phyloP scores from a whole-genome alignment of 2,329 filamentous ascomycete species.

The Botrytis aclada region DNA sequence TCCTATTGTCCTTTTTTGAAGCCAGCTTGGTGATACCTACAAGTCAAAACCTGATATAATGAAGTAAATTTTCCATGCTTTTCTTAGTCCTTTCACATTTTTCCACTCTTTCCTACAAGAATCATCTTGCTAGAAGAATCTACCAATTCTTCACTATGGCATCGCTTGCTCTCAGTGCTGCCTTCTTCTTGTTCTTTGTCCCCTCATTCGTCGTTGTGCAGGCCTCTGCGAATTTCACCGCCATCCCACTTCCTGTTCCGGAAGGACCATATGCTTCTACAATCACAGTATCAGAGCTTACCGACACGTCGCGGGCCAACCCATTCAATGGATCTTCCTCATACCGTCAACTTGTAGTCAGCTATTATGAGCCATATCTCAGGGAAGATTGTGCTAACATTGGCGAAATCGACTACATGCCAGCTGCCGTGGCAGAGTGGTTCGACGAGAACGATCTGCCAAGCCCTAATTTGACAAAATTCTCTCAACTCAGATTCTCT shows the following conservation, averaged over 20 bases:
- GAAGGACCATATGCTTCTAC: neutral
- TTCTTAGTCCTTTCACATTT: neutral
- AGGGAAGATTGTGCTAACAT: neutral
- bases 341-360: neutral
- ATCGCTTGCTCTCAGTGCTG: neutral
- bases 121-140: neutral
- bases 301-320: neutral
- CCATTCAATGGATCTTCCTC: neutral
- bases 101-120: neutral
- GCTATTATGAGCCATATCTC: neutral
- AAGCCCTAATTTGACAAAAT: neutral
- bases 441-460: neutral
- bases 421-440: neutral
- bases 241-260: neutral
- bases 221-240: neutral
- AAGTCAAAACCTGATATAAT: neutral
- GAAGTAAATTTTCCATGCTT: neutral
- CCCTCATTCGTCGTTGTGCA: neutral
- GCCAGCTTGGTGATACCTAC: neutral
- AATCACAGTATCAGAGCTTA: neutral
- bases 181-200: neutral
- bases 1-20: neutral
- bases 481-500: neutral
- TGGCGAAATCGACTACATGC: neutral
- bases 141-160: neutral